Conservation (phyloP, 371 early-diverging fungal species). For the Haplosporangium sp. region DNA sequence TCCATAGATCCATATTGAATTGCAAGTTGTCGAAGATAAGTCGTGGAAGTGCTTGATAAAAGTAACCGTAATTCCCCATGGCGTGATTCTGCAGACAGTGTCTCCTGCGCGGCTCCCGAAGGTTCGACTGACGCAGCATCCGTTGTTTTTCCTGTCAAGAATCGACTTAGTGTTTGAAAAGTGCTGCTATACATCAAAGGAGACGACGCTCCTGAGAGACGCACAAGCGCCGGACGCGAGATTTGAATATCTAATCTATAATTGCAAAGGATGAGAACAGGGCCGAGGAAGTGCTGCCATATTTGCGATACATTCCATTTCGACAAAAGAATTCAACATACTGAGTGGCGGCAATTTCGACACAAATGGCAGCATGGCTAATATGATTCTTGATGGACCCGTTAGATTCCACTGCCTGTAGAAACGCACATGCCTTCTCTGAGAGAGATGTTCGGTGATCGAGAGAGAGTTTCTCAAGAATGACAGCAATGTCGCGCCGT, state of each 20-base stretch:
- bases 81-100: not conserved
- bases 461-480: slow-evolving; percentile 44
- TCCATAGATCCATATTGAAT: slow-evolving; percentile 50
- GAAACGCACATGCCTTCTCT: slow-evolving; percentile 47
- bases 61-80: slow-evolving; percentile 14
- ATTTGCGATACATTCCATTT: not conserved
- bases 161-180: slow-evolving; percentile 18
- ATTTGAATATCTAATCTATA: slow-evolving; percentile 39
- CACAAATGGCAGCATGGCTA: slow-evolving; percentile 52
- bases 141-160: slow-evolving; percentile 22
- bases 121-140: not conserved
- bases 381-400: slow-evolving; percentile 40
- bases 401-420: slow-evolving; percentile 43
- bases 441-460: slow-evolving; percentile 49
- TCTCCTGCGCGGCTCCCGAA: no score
- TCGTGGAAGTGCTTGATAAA: slow-evolving; percentile 2
- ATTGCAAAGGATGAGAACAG: not conserved
- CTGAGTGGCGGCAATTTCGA: slow-evolving; percentile 51
- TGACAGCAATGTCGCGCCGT: slow-evolving; percentile 40
- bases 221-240: slow-evolving; percentile 35
- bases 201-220: slow-evolving; percentile 33
- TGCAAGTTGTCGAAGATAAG: slow-evolving; percentile 37
- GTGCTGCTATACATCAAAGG: slow-evolving; percentile 22
- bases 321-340: slow-evolving; percentile 3
- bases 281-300: no score